Conservation (phyloP, 2,329 filamentous ascomycete species). For the Pseudogymnoascus sp. region DNA sequence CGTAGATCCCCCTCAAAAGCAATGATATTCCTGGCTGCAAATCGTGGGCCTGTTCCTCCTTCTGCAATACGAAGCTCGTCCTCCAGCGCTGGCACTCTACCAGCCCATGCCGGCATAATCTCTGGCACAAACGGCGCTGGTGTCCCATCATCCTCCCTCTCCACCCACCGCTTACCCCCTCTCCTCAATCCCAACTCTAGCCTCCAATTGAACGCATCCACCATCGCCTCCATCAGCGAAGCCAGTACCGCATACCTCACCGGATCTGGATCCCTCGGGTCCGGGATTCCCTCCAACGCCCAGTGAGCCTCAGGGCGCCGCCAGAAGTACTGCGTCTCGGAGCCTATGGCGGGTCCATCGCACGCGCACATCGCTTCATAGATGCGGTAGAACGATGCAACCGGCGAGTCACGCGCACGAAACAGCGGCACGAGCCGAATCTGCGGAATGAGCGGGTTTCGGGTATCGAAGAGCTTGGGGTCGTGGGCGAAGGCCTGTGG, state of each 20-base stretch:
- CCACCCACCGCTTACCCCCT: conserved; percentile 14
- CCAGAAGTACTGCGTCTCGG: conserved; percentile 23
- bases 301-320: conserved; percentile 19
- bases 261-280: conserved; percentile 23
- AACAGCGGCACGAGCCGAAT: conserved; percentile 4
- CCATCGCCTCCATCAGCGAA: conserved; percentile 21
- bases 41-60: not conserved
- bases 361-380: conserved; percentile 20
- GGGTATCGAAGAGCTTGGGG: conserved; percentile 27
- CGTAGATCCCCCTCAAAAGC: not conserved
- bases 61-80: not conserved
- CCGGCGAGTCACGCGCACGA: conserved; percentile 20
- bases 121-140: conserved; percentile 13
- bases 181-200: conserved; percentile 20
- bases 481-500: conserved; percentile 41
- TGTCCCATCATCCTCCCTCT: conserved; percentile 14
- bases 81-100: not conserved
- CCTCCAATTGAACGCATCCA: conserved; percentile 23
- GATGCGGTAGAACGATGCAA: conserved; percentile 23
- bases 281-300: conserved; percentile 20
- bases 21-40: not conserved
- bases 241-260: conserved; percentile 25
- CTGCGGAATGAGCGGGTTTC: not conserved
- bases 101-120: conserved; percentile 1
- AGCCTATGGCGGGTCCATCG: conserved; percentile 15